Base-by-base conservation (phyloP, 352 stramenopile species). In the Globisporangium polare region DNA sequence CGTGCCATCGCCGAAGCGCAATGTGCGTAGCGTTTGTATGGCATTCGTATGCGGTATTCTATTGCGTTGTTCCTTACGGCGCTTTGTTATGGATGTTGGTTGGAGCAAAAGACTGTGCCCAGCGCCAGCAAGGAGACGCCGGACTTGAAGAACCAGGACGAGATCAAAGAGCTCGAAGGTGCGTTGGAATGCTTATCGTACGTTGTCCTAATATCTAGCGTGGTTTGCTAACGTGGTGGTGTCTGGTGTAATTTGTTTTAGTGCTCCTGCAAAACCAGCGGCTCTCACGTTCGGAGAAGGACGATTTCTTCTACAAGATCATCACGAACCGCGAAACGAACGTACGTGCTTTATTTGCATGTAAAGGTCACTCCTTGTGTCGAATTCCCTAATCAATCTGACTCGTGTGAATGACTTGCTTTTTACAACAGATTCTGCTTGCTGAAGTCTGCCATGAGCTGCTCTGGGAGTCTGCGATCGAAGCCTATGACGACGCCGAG, bases 391-490 rank as follows among this genome's bases (percentile, higher is more conserved):
- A 60, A 13, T 26, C 53, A 29, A 17, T 49, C 3, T 61, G 6
- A 35, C 22, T 64, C 54, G 10, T 20, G 49, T 60, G n/a, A 33
- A 41, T 57, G 18, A 27, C 33, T 26, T 15, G 41, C 41, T 46
- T 46, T 3, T 20, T 12, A 46, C 7, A 46, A 20, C 33, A 90
- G 80, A 71, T 78, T 2, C 62, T 94, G 5, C 26, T 90, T 9
- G 73, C 86, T 10, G 77, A 92, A 66, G 77, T 89, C 1, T 50
- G 89, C 22, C 63, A 76, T 10, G 80, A 92, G 31, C 63, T 84
- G 18, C 52, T 89, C 18, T 83, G 75, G 24, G 75, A 91, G 3
- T 54, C 86, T n/a, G 69, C 79, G 10, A 69, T 76, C 43, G 82
- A 89, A 7, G 64, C 72, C 2, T 89, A 77, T 60, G 72, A 91